Percentiles rank a stretch among this genome's conserved stretches.
Evolutionary conservation across 2,329 filamentous ascomycete genomes (phyloP).

Genomic region (Corniculantispora saksenae): DNA sequence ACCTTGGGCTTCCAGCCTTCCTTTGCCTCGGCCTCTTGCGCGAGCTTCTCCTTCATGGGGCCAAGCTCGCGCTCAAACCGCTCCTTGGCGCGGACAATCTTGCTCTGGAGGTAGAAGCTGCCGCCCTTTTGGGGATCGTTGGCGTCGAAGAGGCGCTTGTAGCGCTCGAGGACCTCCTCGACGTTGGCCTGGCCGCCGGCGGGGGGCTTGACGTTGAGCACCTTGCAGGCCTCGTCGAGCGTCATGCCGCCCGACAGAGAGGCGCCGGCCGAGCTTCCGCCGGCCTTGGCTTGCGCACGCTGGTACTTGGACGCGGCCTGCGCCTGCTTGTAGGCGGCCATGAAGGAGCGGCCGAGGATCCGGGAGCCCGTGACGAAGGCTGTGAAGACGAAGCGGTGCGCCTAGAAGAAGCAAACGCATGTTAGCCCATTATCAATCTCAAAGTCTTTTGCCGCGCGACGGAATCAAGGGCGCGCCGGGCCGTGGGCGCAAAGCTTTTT

Average conservation of each 20-base stretch:
- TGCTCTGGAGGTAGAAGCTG: slow-evolving; percentile 98
- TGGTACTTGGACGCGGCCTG: slow-evolving; percentile 82
- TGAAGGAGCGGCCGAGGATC: slow-evolving; percentile 89
- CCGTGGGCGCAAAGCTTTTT: neutral
- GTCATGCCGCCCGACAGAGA: slow-evolving; percentile 71
- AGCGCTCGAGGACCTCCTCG: slow-evolving; percentile 78
- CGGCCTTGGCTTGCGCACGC: slow-evolving; percentile 66
- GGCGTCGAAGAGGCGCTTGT: slow-evolving; percentile 91
- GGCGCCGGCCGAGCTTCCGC: slow-evolving; percentile 56
- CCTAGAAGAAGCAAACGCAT: slow-evolving; percentile 51
- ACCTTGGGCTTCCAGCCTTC: slow-evolving; percentile 94
- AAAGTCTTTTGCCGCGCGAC: neutral
- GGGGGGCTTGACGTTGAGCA: slow-evolving; percentile 92
- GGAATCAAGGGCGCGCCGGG: neutral
- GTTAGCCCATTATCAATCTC: neutral
- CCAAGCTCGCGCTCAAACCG: slow-evolving; percentile 85
- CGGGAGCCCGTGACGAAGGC: slow-evolving; percentile 88
- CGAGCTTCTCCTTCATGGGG: slow-evolving; percentile 68
- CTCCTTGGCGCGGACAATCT: slow-evolving; percentile 87
- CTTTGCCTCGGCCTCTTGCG: slow-evolving; percentile 74
- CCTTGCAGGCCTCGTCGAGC: slow-evolving; percentile 94
- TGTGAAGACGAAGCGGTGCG: slow-evolving; percentile 85
- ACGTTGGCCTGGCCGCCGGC: slow-evolving; percentile 70
- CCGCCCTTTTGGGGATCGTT: slow-evolving; percentile 96
- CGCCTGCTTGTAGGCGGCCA: slow-evolving; percentile 94